Evolutionary conservation across 306 rosid species (phyloP), one percentile per base, ranked within the genome.

Genomic region (Astragalus membranaceus): DNA sequence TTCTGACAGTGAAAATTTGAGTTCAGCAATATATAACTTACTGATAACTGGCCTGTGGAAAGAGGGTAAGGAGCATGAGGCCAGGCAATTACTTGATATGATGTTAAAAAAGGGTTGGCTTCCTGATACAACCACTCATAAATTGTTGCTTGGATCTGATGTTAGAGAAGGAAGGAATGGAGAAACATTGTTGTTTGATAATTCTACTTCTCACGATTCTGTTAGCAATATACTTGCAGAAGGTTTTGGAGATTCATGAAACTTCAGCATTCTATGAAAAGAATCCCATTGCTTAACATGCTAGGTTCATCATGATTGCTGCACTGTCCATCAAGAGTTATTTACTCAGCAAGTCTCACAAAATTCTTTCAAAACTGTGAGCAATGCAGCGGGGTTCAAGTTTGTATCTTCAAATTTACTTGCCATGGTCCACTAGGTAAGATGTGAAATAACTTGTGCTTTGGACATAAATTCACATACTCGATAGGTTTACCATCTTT

Each of bases 21-120:
- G 79, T 75, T 63, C 98, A 10, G 72, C 76, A 12, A 55, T 75
- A 29, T 88, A 69, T 81, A 84, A 80, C 73, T 50, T 94, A 53
- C 81, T 87, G 74, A 83, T 90, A 64, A 70, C 81, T 64, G 95
- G 96, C 56, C 78, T 90, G 39, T 85, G 88, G 97, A 90, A 82
- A 83, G 98, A 93, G 84, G 94, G 88, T 67, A 74, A 75, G 64
- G 83, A 75, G 76, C 36, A 5, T 0, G 84, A 85, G 70, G 97
- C 98, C 0, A 39, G 36, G 5, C 61, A 37, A 15, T 78, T 93
- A 26, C 79, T 93, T 80, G 97, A 93, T 67, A 67, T 74, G 60
- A 93, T 90, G 96, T 74, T 93, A 84, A 96, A 94, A 73, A 83
- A 80, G 74, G 94, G 97, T 68, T 94, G 96, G 96, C 84, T 94